phyloP scores from a whole-genome alignment of 345 rosid species.

The Gossypium thurberi region DNA sequence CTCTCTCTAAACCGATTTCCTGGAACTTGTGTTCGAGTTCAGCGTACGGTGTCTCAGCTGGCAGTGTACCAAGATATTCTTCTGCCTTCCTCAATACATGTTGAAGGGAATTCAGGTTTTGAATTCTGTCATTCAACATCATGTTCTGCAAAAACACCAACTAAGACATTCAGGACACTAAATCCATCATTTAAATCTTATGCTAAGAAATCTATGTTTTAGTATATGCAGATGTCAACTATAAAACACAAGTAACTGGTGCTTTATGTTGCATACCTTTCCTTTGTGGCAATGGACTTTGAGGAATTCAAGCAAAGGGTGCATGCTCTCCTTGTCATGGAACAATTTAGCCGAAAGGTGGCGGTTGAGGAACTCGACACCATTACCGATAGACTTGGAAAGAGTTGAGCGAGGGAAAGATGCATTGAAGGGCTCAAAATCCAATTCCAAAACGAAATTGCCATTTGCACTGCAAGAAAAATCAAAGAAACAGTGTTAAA shows the following conservation, averaged over 20 bases:
- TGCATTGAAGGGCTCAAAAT: slow-evolving; percentile 89
- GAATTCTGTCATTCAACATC: slow-evolving; percentile 75
- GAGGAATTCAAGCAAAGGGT: slow-evolving; percentile 81
- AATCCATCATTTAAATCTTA: not conserved
- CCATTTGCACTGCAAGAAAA: slow-evolving; percentile 50
- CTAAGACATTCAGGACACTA: not conserved
- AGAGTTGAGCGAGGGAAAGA: slow-evolving; percentile 88
- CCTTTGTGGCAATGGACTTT: slow-evolving; percentile 70
- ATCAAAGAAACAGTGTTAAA: not conserved
- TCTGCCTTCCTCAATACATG: slow-evolving; percentile 81
- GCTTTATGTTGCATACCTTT: slow-evolving; percentile 41
- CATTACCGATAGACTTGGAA: slow-evolving; percentile 79
- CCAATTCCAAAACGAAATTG: slow-evolving; percentile 81
- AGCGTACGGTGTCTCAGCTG: slow-evolving; percentile 47
- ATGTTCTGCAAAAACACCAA: slow-evolving; percentile 45
- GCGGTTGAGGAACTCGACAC: slow-evolving; percentile 95
- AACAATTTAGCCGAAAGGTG: slow-evolving; percentile 91
- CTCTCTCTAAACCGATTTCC: slow-evolving; percentile 89
- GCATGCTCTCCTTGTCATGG: slow-evolving; percentile 95
- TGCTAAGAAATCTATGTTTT: not conserved
- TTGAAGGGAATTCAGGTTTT: slow-evolving; percentile 58
- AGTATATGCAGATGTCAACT: not conserved
- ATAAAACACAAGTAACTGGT: not conserved
- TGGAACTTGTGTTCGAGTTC: slow-evolving; percentile 71
- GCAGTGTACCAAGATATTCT: slow-evolving; percentile 52